phyloP scores from a whole-genome alignment of 305 asterid genomes.

The Lippia alba region DNA sequence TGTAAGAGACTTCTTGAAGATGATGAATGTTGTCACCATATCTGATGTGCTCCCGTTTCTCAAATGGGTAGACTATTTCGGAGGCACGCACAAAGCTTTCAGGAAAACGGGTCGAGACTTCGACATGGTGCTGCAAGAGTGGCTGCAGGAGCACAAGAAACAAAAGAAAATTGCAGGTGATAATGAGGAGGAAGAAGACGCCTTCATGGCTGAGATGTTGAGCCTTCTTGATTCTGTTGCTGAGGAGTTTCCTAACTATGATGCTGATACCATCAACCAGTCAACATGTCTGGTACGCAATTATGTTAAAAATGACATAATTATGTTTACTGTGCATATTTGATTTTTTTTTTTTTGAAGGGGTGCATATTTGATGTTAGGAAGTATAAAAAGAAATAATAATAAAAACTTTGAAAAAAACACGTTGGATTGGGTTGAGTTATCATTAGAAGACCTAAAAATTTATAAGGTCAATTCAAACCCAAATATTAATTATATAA shows the following conservation, averaged over 20 bases:
- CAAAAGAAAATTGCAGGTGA: not conserved
- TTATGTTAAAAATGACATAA: not conserved
- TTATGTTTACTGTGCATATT: no score
- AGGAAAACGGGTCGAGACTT: conserved; percentile 30
- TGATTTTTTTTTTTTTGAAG: no score
- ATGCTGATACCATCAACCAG: conserved; percentile 45
- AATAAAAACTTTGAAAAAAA: no score
- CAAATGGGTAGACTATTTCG: conserved; percentile 36
- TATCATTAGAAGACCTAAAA: no score
- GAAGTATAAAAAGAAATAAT: no score
- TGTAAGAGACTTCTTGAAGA: conserved; percentile 32
- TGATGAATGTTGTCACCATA: conserved; percentile 26
- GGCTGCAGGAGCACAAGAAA: conserved; percentile 41
- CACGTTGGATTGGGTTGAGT: no score
- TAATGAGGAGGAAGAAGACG: not conserved
- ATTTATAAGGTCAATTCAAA: no score
- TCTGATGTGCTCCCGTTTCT: conserved; percentile 37
- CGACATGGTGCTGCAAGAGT: conserved; percentile 36
- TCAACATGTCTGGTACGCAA: conserved; percentile 44
- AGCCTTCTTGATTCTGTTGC: conserved; percentile 23
- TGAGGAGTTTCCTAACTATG: conserved; percentile 29
- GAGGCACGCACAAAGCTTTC: conserved; percentile 30
- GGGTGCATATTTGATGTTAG: no score
- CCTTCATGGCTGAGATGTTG: conserved; percentile 37
- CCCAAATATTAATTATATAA: no score